Percentiles rank a stretch among this genome's conserved stretches.
Evolutionary conservation across 306 rosid species (phyloP).

Genomic region (Clitoria ternatea): DNA sequence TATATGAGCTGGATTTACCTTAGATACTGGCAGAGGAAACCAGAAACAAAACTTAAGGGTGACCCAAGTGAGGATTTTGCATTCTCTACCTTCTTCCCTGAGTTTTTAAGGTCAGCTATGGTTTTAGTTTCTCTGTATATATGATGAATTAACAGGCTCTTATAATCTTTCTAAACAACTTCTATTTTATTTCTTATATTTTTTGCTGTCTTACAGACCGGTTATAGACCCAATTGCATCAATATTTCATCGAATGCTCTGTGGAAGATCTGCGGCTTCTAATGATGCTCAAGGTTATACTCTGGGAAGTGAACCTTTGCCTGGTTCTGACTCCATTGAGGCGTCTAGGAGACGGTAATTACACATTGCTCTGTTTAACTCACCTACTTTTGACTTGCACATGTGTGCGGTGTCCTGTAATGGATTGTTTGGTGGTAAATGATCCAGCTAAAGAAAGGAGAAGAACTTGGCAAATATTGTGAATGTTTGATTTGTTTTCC

Average conservation of each 20-base stretch:
- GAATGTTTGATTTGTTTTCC: not conserved
- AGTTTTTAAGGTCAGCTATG: slow-evolving; percentile 51
- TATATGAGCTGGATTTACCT: slow-evolving; percentile 96
- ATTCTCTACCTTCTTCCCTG: slow-evolving; percentile 91
- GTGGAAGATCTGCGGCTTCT: slow-evolving; percentile 72
- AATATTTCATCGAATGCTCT: slow-evolving; percentile 77
- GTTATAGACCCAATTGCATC: slow-evolving; percentile 81
- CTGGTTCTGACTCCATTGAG: slow-evolving; percentile 93
- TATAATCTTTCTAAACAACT: not conserved
- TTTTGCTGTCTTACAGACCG: slow-evolving; percentile 53
- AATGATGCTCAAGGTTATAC: slow-evolving; percentile 42
- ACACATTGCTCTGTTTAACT: not conserved
- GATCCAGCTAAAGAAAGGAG: slow-evolving; percentile 6
- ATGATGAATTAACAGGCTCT: not conserved
- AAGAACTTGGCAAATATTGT: not conserved
- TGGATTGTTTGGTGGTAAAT: not conserved
- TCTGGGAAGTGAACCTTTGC: slow-evolving; percentile 58
- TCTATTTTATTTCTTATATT: not conserved
- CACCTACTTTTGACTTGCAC: not conserved
- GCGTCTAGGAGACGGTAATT: slow-evolving; percentile 84
- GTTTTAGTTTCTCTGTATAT: not conserved
- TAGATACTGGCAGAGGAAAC: slow-evolving; percentile 91
- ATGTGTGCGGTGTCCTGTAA: not conserved
- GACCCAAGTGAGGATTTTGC: slow-evolving; percentile 97
- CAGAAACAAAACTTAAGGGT: slow-evolving; percentile 81